Conservation (phyloP, 2,329 filamentous ascomycete genomes). For the Beauveria sp. region DNA sequence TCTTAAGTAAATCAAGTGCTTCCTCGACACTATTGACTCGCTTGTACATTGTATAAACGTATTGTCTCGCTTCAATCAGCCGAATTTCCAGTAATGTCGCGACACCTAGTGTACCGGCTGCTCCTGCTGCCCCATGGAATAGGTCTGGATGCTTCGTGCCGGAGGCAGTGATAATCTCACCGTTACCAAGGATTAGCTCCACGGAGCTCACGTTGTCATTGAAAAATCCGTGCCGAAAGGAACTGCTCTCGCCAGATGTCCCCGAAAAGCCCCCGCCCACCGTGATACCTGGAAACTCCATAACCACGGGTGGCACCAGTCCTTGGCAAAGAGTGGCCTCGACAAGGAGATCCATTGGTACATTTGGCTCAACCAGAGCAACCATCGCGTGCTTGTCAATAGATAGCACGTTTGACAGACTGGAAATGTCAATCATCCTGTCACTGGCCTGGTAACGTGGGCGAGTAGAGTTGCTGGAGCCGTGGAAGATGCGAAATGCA, state of each 20-base stretch:
- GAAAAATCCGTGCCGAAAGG: constrained; percentile 59
- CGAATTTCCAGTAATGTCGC: constrained; percentile 52
- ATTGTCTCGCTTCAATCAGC: constrained; percentile 43
- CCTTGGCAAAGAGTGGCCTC: constrained; percentile 46
- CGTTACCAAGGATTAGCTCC: constrained; percentile 56
- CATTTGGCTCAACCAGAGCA: constrained; percentile 56
- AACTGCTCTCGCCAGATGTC: constrained; percentile 59
- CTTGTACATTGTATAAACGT: constrained; percentile 48
- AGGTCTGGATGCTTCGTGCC: constrained; percentile 41
- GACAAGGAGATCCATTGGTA: constrained; percentile 58
- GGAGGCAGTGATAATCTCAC: constrained; percentile 43
- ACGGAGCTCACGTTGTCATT: constrained; percentile 53
- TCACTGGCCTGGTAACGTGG: too few species aligned
- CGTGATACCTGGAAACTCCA: constrained; percentile 66
- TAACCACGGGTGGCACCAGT: constrained; percentile 57
- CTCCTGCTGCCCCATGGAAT: constrained; percentile 51
- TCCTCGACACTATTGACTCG: constrained; percentile 33
- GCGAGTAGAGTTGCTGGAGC: too few species aligned
- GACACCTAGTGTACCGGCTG: constrained; percentile 53
- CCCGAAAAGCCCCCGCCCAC: constrained; percentile 60
- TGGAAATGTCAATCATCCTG: too few species aligned
- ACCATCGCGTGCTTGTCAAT: too few species aligned
- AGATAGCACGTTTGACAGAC: too few species aligned
- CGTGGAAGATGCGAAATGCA: too few species aligned
- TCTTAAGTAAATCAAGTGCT: constrained; percentile 32